These are phyloP conservation scores for Puccinia triticina DNA, from an alignment of 1,284 basidiomycete genomes.

Conservation along the genomic window DNA sequence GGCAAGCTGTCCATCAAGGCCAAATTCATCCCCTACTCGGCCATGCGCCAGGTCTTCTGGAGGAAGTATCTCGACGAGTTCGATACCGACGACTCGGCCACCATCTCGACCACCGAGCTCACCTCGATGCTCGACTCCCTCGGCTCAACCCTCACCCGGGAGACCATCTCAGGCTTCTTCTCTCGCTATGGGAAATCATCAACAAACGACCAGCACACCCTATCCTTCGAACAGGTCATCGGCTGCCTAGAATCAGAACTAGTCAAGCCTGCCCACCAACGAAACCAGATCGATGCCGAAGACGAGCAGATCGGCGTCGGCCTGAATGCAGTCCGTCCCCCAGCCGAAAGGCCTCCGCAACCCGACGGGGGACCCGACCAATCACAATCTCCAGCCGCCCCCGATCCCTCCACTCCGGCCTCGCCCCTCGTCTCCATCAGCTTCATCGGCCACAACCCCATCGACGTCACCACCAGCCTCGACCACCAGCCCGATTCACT, in stretches of 20 bases:
- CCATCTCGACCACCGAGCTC: constrained; percentile 81
- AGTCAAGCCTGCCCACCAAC: constrained; percentile 23
- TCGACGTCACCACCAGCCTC: constrained; percentile 18
- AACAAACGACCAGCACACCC: constrained; percentile 68
- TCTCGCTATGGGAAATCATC: constrained; percentile 68
- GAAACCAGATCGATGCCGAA: constrained; percentile 9
- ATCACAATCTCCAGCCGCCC: not conserved
- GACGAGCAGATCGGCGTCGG: constrained; percentile 23
- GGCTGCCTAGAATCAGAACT: constrained; percentile 77
- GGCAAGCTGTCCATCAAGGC: constrained; percentile 66
- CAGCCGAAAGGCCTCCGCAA: not conserved
- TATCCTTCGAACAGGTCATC: constrained; percentile 78
- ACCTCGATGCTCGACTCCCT: constrained; percentile 96
- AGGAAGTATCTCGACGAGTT: constrained; percentile 85
- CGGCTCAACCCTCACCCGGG: constrained; percentile 81
- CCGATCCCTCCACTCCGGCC: not conserved
- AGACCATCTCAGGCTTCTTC: constrained; percentile 68
- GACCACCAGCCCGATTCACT: not conserved
- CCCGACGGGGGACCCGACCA: not conserved
- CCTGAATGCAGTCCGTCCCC: not conserved
- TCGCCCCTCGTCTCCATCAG: constrained; percentile 7
- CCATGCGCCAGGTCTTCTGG: constrained; percentile 73
- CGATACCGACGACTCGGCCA: constrained; percentile 81
- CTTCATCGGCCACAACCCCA: constrained; percentile 35
- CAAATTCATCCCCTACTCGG: constrained; percentile 91